phyloP scores from a whole-genome alignment of 441 rosid genomes.

The Brassica balearica region DNA sequence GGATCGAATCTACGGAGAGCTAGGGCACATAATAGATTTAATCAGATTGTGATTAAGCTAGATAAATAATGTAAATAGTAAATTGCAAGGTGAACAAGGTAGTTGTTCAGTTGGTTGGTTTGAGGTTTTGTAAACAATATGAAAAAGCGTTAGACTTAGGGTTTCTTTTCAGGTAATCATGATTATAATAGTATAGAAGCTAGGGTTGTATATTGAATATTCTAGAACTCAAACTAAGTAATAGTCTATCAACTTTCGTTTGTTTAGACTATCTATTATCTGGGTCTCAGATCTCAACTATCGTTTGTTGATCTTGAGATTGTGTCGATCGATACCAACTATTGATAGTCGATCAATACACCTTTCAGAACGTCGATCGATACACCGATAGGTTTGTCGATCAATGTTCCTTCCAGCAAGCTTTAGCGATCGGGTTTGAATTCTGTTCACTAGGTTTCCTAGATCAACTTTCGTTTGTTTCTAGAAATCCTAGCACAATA shows the following conservation, averaged over 20 bases:
- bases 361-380: neutral
- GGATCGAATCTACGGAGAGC: too few relatives aligned
- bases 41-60: too few relatives aligned
- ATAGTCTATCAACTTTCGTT: neutral
- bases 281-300: neutral
- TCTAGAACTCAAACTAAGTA: too few relatives aligned
- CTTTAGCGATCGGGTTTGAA: neutral
- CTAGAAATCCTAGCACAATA: neutral
- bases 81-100: too few relatives aligned
- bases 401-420: neutral
- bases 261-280: neutral
- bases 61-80: too few relatives aligned
- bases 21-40: too few relatives aligned
- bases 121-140: too few relatives aligned
- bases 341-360: neutral
- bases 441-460: neutral
- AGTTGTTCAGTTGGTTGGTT: too few relatives aligned
- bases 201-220: too few relatives aligned
- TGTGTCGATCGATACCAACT: neutral
- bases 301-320: neutral
- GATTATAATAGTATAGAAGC: too few relatives aligned
- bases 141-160: too few relatives aligned
- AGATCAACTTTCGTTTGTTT: neutral
- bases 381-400: neutral
- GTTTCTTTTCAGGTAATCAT: too few relatives aligned